Evolutionary conservation across 345 rosid genomes (phyloP).

Genomic region (Populus pruinosa): DNA sequence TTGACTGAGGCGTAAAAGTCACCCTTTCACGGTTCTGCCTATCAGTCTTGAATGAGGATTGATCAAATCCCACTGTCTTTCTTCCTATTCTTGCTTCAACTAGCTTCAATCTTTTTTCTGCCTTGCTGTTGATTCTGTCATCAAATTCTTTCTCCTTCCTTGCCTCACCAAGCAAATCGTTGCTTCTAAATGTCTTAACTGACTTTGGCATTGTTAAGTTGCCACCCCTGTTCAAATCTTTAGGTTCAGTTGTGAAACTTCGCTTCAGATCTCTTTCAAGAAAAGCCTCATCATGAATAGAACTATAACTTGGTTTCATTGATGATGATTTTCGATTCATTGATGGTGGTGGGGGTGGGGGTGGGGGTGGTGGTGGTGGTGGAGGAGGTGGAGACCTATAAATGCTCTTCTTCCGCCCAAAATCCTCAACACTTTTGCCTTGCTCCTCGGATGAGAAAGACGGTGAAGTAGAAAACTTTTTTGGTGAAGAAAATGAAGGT

Average conservation of each 20-base stretch:
- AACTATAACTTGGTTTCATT: conserved; percentile 19
- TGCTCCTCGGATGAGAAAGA: conserved; percentile 36
- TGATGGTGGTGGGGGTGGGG: conserved; percentile 47
- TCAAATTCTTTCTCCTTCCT: conserved; percentile 19
- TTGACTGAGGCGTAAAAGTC: conserved; percentile 20
- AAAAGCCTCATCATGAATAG: conserved; percentile 21
- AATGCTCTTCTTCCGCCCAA: conserved; percentile 41
- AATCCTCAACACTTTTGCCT: conserved; percentile 47
- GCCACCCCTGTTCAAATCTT: background rate
- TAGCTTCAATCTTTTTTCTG: conserved; percentile 5
- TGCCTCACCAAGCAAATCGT: conserved; percentile 25
- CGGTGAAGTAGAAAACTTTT: conserved; percentile 17
- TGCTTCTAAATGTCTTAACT: conserved; percentile 26
- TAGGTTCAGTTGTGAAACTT: conserved; percentile 24
- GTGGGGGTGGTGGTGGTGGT: conserved; percentile 33
- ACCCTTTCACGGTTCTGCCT: conserved; percentile 17
- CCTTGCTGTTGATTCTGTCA: conserved; percentile 8
- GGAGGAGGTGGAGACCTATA: conserved; percentile 53
- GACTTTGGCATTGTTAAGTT: conserved; percentile 30
- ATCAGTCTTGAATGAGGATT: conserved; percentile 19
- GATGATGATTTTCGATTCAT: conserved; percentile 32
- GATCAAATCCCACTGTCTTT: conserved; percentile 22
- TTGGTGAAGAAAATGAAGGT: conserved; percentile 24
- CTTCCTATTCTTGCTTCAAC: background rate
- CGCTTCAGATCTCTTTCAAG: conserved; percentile 21